Evolutionary conservation across 2,329 filamentous ascomycete species (phyloP), one percentile per base, ranked within the genome.

Genomic region (Periconia sp.): DNA sequence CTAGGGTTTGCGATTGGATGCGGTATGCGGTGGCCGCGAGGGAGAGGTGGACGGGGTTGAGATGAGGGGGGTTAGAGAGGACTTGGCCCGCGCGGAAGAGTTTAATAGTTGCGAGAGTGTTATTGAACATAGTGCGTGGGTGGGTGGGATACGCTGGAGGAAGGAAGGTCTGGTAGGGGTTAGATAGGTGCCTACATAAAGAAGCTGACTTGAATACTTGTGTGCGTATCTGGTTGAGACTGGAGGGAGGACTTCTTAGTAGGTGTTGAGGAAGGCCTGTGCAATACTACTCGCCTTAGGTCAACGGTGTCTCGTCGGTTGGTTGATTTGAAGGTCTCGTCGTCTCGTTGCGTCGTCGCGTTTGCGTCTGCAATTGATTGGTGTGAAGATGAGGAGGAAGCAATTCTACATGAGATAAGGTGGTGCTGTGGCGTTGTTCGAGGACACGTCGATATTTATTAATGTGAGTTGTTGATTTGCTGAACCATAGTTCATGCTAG

Each of bases 371-470:
- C 15, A 36, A n/a, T n/a, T 29, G 35, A 25, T 19, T 37, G 35
- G 7, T 37, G 22, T 37, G 35, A 37, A 25, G 24, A 37, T 37
- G 35, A 37, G 35, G 35, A n/a, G 35, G 24, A 12, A 13, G 23
- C 35, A 16, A 28, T 37, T 29, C n/a, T 29, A 37, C 19, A 25
- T 21, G 22, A 29, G 24, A 37, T 28, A 13, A 36, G 34, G 26
- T 24, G 33, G 33, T 24, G 34, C 8, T 36, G 23, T 28, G 21
- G 15, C 16, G 22, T 36, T 37, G 35, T 37, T 16, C 24, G 35
- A 37, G 35, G 35, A 37, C 35, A 37, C 35, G 35, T 28, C 24
- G 35, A 25, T n/a, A 29, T 37, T 37, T 37, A 21, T 36, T 37
- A n/a, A 28, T 37, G 35, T 29, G 35, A 37, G 10, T 37, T 37